Base-by-base conservation (phyloP, 1,284 basidiomycete species). In the Ceraceosorus guamensis region DNA sequence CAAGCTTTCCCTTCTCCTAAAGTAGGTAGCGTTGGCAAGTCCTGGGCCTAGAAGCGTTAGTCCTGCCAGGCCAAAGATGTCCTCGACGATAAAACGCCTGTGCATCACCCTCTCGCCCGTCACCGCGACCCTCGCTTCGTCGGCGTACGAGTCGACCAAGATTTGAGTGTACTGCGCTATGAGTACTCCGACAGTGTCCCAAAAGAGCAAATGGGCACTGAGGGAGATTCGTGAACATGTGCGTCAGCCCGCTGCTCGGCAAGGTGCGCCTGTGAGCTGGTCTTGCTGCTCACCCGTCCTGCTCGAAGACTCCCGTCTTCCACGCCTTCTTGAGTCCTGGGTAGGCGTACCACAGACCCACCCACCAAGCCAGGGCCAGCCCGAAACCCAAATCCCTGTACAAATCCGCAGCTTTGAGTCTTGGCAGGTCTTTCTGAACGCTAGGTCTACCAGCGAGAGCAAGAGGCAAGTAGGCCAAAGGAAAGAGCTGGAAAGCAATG, bases 401-500 rank as follows among this genome's bases (percentile, higher is more conserved):
- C 32, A 6, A 33, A n/a, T 18, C 30, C 5, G 52, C 35, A 14
- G 52, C 41, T 7, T 30, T 35, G n/a, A 46, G n/a, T 30, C 52
- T n/a, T 7, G 44, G 44, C 44, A 16, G n/a, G 37, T 41, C 37
- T 8, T n/a, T 41, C 37, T 41, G 37, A 8, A 8, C 8, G 8
- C 8, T 8, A n/a, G n/a, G n/a, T n/a, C n/a, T n/a, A n/a, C n/a
- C n/a, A n/a, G n/a, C n/a, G n/a, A 10, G 39, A 43, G 39, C 10
- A 14, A 46, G 46, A 53, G 44, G 48, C 45, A 18, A 53, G 37
- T 41, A 41, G 34, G 34, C 16, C 4, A 53, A 18, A n/a, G 52
- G 52, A 30, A 48, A 53, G 6, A 46, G 33, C 37, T 53, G 52
- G 31, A 53, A 53, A 24, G 37, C 18, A 16, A 53, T 30, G 48